Percentiles rank a stretch among this genome's conserved stretches.
These are phyloP conservation scores for Neurospora pannonica DNA, from an alignment of 495 filamentous ascomycete species.

Conservation along the genomic window DNA sequence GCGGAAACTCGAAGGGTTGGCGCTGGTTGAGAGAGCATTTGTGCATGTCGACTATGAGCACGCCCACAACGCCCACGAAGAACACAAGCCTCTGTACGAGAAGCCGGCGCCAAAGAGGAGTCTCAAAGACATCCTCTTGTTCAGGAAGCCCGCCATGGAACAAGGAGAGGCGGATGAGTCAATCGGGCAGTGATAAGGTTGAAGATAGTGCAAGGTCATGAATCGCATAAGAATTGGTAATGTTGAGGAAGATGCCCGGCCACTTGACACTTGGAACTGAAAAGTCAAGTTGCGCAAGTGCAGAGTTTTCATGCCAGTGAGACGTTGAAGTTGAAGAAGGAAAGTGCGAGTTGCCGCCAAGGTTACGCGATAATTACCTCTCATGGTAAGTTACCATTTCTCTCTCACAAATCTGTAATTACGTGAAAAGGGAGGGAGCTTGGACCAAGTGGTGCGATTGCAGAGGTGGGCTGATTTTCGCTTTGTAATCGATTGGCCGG, in stretches of 20 bases:
- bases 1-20: conserved; percentile 44
- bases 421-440: not conserved
- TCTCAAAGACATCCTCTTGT: conserved; percentile 30
- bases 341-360: not conserved
- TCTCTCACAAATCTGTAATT: not conserved
- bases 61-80: conserved; percentile 38
- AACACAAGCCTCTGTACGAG: conserved; percentile 47
- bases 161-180: not conserved
- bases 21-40: conserved; percentile 46
- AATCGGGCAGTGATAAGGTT: not conserved
- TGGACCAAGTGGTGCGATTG: not conserved
- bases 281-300: not conserved
- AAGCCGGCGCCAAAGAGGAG: conserved; percentile 17
- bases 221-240: not conserved
- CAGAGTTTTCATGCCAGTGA: not conserved
- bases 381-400: not conserved
- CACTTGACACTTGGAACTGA: not conserved
- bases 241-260: not conserved
- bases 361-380: not conserved
- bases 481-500: not conserved
- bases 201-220: not conserved
- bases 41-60: conserved; percentile 49
- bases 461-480: conserved; percentile 4
- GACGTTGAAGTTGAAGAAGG: not conserved
- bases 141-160: conserved; percentile 25